phyloP scores from a whole-genome alignment of 805 yeast genomes.

The Kazachstania kunashirensis region DNA sequence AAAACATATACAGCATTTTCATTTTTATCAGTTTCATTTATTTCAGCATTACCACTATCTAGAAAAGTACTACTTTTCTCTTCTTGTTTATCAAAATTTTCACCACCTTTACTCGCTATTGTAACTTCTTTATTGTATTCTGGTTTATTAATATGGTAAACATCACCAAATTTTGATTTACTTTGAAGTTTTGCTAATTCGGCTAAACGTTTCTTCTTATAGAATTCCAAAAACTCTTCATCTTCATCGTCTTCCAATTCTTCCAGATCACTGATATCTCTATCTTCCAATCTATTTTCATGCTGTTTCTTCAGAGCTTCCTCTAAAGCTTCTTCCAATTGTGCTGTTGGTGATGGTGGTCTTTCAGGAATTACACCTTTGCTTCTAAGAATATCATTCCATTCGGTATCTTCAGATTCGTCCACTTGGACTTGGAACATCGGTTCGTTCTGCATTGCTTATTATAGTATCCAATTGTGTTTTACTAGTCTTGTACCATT shows the following conservation, averaged over 20 bases:
- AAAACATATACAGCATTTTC: constrained; percentile 47
- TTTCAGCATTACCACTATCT: constrained; percentile 2
- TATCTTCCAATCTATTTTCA: constrained; percentile 70
- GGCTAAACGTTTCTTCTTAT: constrained; percentile 67
- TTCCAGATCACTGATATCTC: constrained; percentile 71
- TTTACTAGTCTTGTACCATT: no score
- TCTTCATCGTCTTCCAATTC: constrained; percentile 88
- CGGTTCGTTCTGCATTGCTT: constrained; percentile 35
- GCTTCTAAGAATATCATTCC: constrained; percentile 90
- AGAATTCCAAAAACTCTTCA: constrained; percentile 74
- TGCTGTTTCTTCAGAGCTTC: constrained; percentile 74
- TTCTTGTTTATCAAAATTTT: constrained; percentile 1
- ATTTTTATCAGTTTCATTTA: constrained; percentile 5
- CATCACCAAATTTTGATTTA: constrained; percentile 58
- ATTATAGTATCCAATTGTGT: no score
- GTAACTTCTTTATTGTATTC: constrained; percentile 85
- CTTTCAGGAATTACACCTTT: constrained; percentile 90
- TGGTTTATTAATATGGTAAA: constrained; percentile 71
- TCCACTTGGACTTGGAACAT: constrained; percentile 79
- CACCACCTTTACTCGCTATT: constrained; percentile 48
- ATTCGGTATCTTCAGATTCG: constrained; percentile 94
- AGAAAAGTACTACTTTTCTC: constrained; percentile 1
- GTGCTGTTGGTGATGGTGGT: constrained; percentile 79
- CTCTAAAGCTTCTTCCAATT: constrained; percentile 77
- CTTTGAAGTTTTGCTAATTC: constrained; percentile 56